These are phyloP conservation scores for Glonium stellatum DNA, from an alignment of 495 filamentous ascomycete species.

Conservation along the genomic window DNA sequence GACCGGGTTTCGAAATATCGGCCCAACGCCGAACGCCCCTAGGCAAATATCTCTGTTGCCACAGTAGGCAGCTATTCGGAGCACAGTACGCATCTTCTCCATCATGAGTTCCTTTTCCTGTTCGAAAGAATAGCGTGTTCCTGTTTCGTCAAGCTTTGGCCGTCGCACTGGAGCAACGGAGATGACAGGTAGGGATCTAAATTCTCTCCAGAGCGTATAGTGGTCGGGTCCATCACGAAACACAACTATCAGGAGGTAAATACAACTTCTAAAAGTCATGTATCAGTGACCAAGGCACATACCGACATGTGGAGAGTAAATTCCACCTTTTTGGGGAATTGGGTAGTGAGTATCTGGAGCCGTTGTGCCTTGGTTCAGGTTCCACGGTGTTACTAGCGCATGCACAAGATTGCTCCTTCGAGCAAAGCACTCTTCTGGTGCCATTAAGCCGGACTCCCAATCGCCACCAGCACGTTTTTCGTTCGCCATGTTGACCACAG, in stretches of 20 bases:
- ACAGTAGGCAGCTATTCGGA: slow-evolving; percentile 58
- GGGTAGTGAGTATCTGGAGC: slow-evolving; percentile 53
- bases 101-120: slow-evolving; percentile 61
- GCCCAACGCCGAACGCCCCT: slow-evolving; percentile 64
- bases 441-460: slow-evolving; percentile 66
- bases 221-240: slow-evolving; percentile 49
- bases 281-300: slow-evolving; percentile 25
- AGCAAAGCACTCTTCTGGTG: slow-evolving; percentile 66
- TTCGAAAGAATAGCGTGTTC: slow-evolving; percentile 60
- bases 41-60: slow-evolving; percentile 55
- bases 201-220: slow-evolving; percentile 39
- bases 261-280: not conserved
- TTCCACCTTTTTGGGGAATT: slow-evolving; percentile 56
- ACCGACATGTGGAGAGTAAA: slow-evolving; percentile 61
- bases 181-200: slow-evolving; percentile 54
- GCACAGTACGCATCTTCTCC: slow-evolving; percentile 62
- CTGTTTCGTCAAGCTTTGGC: slow-evolving; percentile 60
- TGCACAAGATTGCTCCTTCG: slow-evolving; percentile 64
- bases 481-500: slow-evolving; percentile 68
- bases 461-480: slow-evolving; percentile 69
- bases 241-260: slow-evolving; percentile 37
- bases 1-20: slow-evolving; percentile 61
- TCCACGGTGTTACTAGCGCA: slow-evolving; percentile 50
- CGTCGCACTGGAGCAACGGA: slow-evolving; percentile 63
- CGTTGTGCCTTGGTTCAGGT: slow-evolving; percentile 26